These are phyloP conservation scores for Aspergillus bombycis DNA, from an alignment of 2,329 filamentous ascomycete species.

Conservation along the genomic window DNA sequence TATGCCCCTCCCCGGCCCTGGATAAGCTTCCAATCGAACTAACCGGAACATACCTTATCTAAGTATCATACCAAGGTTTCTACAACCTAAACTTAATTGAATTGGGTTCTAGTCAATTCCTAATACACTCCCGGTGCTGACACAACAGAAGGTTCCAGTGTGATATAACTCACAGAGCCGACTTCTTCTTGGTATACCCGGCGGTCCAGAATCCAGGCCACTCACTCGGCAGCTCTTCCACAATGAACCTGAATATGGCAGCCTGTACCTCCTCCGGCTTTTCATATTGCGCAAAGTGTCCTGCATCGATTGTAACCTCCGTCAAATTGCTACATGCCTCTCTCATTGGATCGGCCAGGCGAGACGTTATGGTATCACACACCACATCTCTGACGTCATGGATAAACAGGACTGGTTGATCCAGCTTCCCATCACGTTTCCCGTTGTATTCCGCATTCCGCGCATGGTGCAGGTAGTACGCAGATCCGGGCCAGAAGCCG, in stretches of 20 bases:
- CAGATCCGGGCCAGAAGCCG: slow-evolving; percentile 43
- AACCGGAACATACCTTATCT: neutral
- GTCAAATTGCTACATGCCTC: slow-evolving; percentile 9
- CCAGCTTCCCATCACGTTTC: slow-evolving; percentile 41
- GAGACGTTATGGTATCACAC: slow-evolving; percentile 10
- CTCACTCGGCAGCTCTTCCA: slow-evolving; percentile 5
- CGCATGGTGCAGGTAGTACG: slow-evolving; percentile 50
- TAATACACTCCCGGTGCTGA: neutral
- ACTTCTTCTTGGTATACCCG: slow-evolving; percentile 5
- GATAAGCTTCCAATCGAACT: neutral
- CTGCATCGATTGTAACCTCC: slow-evolving; percentile 7
- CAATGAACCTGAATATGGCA: slow-evolving; percentile 8
- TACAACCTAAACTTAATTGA: neutral
- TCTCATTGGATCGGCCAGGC: slow-evolving; percentile 8
- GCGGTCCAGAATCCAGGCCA: slow-evolving; percentile 9
- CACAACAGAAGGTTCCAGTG: neutral
- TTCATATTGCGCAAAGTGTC: slow-evolving; percentile 12
- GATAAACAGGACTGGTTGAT: slow-evolving; percentile 16
- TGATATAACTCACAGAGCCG: neutral
- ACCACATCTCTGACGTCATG: slow-evolving; percentile 7
- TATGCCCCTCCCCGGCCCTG: too few relatives aligned
- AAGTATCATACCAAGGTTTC: neutral
- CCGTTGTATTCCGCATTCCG: slow-evolving; percentile 47
- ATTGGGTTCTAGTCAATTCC: neutral
- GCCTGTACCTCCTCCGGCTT: slow-evolving; percentile 10